Evolutionary conservation across 1,284 basidiomycete genomes (phyloP).

Genomic region (Lentinula novae-zelandiae): DNA sequence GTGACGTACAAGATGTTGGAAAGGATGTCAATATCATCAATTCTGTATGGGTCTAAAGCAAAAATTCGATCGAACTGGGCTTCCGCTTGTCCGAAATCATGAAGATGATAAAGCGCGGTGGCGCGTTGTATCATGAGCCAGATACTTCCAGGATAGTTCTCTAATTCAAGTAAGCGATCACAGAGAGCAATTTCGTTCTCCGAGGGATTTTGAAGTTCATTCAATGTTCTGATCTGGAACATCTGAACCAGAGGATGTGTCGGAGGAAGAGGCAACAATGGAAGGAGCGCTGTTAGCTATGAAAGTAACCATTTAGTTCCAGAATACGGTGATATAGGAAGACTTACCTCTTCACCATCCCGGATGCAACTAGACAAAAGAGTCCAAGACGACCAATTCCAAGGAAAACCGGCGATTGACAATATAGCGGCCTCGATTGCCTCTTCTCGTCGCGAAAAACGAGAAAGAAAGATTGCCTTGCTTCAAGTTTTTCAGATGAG

Average conservation of each 20-base stretch:
- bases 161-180: conserved; percentile 65
- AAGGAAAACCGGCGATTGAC: conserved; percentile 81
- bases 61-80: conserved; percentile 81
- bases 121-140: conserved; percentile 88
- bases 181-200: conserved; percentile 80
- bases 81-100: conserved; percentile 86
- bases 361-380: conserved; percentile 79
- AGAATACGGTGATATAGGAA: conserved; percentile 17
- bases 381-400: conserved; percentile 96
- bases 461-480: conserved; percentile 77
- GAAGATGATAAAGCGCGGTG: conserved; percentile 84
- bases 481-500: conserved; percentile 31
- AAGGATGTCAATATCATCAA: conserved; percentile 96
- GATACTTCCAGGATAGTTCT: conserved; percentile 80
- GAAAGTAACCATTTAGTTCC: conserved; percentile 16
- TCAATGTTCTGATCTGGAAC: conserved; percentile 87
- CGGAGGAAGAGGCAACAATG: conserved; percentile 59
- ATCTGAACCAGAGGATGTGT: conserved; percentile 77
- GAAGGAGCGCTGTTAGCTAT: conserved; percentile 62
- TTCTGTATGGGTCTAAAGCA: conserved; percentile 78
- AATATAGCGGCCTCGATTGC: conserved; percentile 81
- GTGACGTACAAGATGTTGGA: conserved; percentile 98
- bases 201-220: conserved; percentile 85
- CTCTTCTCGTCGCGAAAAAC: conserved; percentile 76
- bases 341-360: conserved; percentile 82